Percentiles rank a stretch among this genome's conserved stretches.
These are phyloP conservation scores for Gossypium lobatum DNA, from an alignment of 441 rosid genomes.

Conservation along the genomic window DNA sequence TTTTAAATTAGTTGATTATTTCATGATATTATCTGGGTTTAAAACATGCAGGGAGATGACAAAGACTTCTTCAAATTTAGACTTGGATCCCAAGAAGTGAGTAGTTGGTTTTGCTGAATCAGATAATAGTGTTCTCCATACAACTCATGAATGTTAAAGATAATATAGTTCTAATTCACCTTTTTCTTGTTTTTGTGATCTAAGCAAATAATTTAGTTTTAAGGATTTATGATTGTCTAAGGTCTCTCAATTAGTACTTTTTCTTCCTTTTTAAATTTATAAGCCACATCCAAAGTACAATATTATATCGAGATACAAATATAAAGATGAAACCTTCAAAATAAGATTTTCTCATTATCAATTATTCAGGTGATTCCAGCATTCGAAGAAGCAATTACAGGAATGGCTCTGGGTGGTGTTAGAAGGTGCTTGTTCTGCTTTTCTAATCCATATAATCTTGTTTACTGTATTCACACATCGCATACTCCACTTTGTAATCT, in stretches of 20 bases:
- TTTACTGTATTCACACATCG: not conserved
- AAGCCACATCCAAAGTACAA: not conserved
- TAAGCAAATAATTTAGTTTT: not conserved
- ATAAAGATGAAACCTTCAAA: not conserved
- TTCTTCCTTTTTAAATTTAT: slow-evolving; percentile 1
- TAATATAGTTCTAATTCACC: not conserved
- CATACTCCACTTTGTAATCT: not conserved
- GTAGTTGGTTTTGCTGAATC: slow-evolving; percentile 11
- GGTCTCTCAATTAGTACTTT: not conserved
- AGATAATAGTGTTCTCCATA: not conserved
- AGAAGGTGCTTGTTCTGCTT: slow-evolving; percentile 62
- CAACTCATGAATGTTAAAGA: slow-evolving; percentile 5
- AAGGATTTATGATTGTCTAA: not conserved
- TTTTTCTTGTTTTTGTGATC: not conserved
- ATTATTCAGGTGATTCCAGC: slow-evolving; percentile 84
- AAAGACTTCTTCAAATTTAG: slow-evolving; percentile 81
- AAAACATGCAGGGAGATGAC: slow-evolving; percentile 69
- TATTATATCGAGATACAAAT: not conserved
- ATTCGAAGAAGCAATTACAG: slow-evolving; percentile 89
- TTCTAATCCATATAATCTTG: slow-evolving; percentile 9
- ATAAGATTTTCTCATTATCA: slow-evolving; percentile 14
- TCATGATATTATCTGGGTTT: slow-evolving; percentile 10
- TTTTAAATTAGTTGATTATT: slow-evolving; percentile 10
- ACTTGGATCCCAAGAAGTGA: slow-evolving; percentile 68
- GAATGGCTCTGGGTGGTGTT: slow-evolving; percentile 84